Conservation (phyloP, 495 filamentous ascomycete species). For the Alectoria sarmentosa region DNA sequence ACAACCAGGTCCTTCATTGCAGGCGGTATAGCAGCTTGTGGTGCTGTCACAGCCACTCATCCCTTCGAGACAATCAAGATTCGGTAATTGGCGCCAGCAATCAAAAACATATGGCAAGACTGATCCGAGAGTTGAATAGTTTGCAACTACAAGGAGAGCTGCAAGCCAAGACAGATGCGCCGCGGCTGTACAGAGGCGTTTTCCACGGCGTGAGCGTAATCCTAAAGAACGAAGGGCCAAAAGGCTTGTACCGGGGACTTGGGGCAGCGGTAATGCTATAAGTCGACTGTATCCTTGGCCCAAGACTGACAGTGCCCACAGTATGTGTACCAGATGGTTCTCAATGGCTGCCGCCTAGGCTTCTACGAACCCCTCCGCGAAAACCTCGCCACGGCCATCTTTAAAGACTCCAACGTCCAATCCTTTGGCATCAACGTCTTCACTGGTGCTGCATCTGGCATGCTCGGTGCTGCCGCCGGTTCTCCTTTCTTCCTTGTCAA, state of each 20-base stretch:
- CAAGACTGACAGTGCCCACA: conserved; percentile 28
- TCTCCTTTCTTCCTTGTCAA: conserved; percentile 99
- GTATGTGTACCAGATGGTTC: conserved; percentile 95
- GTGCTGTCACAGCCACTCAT: conserved; percentile 95
- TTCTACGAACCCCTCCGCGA: conserved; percentile 95
- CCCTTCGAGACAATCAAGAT: conserved; percentile 99
- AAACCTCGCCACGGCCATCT: conserved; percentile 55
- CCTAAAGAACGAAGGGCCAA: conserved; percentile 79
- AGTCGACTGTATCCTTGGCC: neutral
- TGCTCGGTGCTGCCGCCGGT: conserved; percentile 82
- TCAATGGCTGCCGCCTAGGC: conserved; percentile 93
- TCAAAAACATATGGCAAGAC: neutral
- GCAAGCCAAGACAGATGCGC: conserved; percentile 73
- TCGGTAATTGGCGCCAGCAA: conserved; percentile 48
- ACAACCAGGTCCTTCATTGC: conserved; percentile 69
- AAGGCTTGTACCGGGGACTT: conserved; percentile 82
- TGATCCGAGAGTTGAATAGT: conserved; percentile 36
- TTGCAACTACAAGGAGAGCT: conserved; percentile 97
- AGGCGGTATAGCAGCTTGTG: conserved; percentile 92
- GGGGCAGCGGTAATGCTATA: conserved; percentile 62
- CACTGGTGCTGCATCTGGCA: conserved; percentile 76
- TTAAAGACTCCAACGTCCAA: conserved; percentile 65
- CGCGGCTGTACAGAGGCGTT: conserved; percentile 84
- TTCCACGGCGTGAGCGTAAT: conserved; percentile 89
- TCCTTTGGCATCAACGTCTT: conserved; percentile 89